phyloP scores from a whole-genome alignment of 371 early-diverging fungal species.

The Mucor saturninus region DNA sequence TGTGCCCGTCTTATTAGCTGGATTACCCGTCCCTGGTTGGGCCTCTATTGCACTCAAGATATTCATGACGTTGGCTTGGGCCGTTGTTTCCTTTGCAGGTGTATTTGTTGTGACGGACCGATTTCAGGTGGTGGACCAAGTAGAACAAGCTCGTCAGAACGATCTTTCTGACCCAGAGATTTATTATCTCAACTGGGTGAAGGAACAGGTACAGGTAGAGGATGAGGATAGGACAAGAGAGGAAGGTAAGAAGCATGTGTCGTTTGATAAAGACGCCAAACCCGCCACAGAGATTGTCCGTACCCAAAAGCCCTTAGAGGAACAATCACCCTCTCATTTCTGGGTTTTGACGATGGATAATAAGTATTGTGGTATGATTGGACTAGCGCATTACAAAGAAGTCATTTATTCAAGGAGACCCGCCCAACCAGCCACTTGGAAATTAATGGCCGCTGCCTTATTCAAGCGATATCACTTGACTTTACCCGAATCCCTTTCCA shows the following conservation, averaged over 20 bases:
- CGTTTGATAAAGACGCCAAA: conserved; percentile 38
- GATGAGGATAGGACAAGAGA: conserved; percentile 10
- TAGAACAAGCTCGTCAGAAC: conserved; percentile 44
- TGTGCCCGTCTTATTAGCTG: conserved; percentile 37
- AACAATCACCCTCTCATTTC: conserved; percentile 41
- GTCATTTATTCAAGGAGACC: conserved; percentile 28
- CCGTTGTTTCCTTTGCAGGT: conserved; percentile 38
- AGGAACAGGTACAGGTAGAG: conserved; percentile 29
- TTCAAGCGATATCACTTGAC: conserved; percentile 27
- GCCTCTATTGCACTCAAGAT: conserved; percentile 29
- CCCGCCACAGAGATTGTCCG: conserved; percentile 36
- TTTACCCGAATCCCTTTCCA: conserved; percentile 19
- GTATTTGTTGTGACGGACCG: conserved; percentile 46
- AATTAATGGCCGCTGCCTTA: conserved; percentile 24
- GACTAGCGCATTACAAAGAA: conserved; percentile 34
- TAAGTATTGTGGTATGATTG: conserved; percentile 44
- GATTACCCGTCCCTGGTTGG: conserved; percentile 32
- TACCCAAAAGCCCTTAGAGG: conserved; percentile 29
- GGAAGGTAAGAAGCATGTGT: conserved; percentile 23
- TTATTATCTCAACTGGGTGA: conserved; percentile 48
- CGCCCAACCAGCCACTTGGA: conserved; percentile 27
- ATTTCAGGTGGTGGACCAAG: conserved; percentile 36
- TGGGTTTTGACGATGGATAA: conserved; percentile 48
- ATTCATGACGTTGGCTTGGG: conserved; percentile 44
- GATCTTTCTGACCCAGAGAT: conserved; percentile 52